Evolutionary conservation across 768 basidiomycete genomes (phyloP).

Genomic region (Leccinum longicurvipes): DNA sequence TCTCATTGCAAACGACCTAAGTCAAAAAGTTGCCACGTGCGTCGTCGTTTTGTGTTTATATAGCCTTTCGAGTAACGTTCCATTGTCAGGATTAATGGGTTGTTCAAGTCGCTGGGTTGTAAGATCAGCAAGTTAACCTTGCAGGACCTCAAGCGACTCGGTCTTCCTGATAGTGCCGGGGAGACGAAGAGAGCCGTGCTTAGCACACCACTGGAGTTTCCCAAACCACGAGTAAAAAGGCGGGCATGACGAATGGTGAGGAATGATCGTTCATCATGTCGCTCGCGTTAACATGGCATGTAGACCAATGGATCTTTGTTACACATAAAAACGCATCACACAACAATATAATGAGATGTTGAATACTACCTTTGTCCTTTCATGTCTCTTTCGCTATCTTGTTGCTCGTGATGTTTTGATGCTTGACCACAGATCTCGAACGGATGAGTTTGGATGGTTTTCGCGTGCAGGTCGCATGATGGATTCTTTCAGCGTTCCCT

Average conservation of each 20-base stretch:
- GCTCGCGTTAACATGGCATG: not conserved
- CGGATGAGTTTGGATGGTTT: not conserved
- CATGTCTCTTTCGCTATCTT: not conserved
- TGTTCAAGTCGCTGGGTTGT: conserved; percentile 83
- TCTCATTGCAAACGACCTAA: conserved; percentile 70
- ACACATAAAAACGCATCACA: not conserved
- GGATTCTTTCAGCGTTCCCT: not conserved
- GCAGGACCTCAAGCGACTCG: conserved; percentile 65
- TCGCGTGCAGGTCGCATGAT: not conserved
- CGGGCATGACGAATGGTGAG: conserved; percentile 17
- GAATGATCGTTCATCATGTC: not conserved
- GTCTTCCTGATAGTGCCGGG: conserved; percentile 60
- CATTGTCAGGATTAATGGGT: conserved; percentile 48
- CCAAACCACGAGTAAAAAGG: conserved; percentile 50
- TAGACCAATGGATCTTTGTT: not conserved
- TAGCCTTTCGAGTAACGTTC: conserved; percentile 1
- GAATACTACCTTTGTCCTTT: not conserved
- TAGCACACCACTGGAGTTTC: conserved; percentile 76
- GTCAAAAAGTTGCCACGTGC: conserved; percentile 61
- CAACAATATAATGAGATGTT: not conserved
- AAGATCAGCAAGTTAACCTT: conserved; percentile 55
- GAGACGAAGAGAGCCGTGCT: conserved; percentile 72
- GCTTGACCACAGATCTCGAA: not conserved
- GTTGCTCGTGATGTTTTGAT: not conserved
- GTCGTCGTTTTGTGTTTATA: conserved; percentile 25